A percentile compares a stretch with the other conserved stretches of the same genome.
Conservation (phyloP, 108 stramenopile genomes). For the Skeletonema costatum region DNA sequence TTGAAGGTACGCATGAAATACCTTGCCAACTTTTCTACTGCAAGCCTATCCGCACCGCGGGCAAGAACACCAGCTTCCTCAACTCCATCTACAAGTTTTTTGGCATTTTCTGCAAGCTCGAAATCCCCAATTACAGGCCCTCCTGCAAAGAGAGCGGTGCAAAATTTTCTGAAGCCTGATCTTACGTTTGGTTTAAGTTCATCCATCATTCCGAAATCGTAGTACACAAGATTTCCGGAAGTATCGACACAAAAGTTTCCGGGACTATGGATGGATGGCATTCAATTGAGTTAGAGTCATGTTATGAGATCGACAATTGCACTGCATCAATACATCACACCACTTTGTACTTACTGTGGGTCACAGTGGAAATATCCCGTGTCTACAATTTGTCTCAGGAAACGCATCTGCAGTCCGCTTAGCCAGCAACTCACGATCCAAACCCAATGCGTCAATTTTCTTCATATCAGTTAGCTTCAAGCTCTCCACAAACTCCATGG, state of each 20-base stretch:
- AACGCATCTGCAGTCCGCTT: constrained; percentile 92
- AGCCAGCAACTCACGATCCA: constrained; percentile 85
- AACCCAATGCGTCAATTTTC: constrained; percentile 70
- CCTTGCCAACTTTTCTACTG: constrained; percentile 93
- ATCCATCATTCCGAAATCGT: constrained; percentile 98
- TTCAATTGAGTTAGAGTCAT: not conserved
- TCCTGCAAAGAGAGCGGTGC: constrained; percentile 87
- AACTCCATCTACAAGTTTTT: constrained; percentile 91
- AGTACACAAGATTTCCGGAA: constrained; percentile 89
- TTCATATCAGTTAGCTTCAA: constrained; percentile 92
- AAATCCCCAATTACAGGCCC: constrained; percentile 80
- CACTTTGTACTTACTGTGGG: constrained; percentile 18
- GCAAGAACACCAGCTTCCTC: constrained; percentile 94
- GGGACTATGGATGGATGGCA: not conserved
- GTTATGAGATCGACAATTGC: not conserved
- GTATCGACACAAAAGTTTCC: constrained; percentile 86
- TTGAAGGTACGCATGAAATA: constrained; percentile 95
- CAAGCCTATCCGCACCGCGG: constrained; percentile 90
- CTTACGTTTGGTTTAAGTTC: constrained; percentile 87
- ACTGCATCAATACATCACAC: not conserved
- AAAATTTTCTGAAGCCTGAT: constrained; percentile 85
- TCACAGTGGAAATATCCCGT: constrained; percentile 67
- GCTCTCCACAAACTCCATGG: constrained; percentile 92
- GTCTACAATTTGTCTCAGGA: constrained; percentile 89
- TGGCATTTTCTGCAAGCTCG: constrained; percentile 84